Conservation (phyloP, 1,284 basidiomycete species). For the Heterobasidion occidentale region DNA sequence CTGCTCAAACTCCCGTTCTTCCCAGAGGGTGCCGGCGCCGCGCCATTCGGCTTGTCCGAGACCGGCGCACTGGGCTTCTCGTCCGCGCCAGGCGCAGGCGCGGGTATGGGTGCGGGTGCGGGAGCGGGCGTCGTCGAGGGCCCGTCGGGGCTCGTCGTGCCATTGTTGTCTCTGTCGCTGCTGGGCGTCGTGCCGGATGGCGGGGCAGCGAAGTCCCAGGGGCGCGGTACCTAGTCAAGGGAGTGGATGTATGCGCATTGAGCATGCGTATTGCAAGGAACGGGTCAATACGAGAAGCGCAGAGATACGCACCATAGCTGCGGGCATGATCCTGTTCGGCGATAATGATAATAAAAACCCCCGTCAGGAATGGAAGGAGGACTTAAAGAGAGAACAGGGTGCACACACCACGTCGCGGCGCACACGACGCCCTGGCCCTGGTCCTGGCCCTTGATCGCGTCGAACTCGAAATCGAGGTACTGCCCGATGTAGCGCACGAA, state of each 20-base stretch:
- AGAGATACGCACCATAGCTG: constrained; percentile 41
- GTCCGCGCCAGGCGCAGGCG: too few relatives aligned
- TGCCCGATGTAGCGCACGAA: constrained; percentile 74
- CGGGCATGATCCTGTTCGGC: constrained; percentile 58
- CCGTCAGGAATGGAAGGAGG: background rate
- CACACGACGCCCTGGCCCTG: constrained; percentile 72
- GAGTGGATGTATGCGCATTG: too few relatives aligned
- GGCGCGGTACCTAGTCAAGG: constrained; percentile 41
- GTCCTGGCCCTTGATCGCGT: constrained; percentile 53
- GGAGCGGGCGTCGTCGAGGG: too few relatives aligned
- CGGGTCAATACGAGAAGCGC: too few relatives aligned
- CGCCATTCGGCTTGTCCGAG: too few relatives aligned
- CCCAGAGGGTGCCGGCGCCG: too few relatives aligned
- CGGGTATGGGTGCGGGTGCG: too few relatives aligned
- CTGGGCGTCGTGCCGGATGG: background rate
- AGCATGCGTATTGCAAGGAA: too few relatives aligned
- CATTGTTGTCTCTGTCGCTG: too few relatives aligned
- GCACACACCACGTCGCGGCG: constrained; percentile 67
- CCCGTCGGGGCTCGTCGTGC: too few relatives aligned
- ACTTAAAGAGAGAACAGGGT: background rate
- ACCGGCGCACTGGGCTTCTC: too few relatives aligned
- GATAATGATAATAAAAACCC: background rate
- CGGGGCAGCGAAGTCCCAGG: constrained; percentile 66
- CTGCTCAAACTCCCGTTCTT: too few relatives aligned
- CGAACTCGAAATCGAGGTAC: constrained; percentile 68